Evolutionary conservation across 2,329 filamentous ascomycete genomes (phyloP), one percentile per base, ranked within the genome.

Genomic region (Aureobasidium sp.): DNA sequence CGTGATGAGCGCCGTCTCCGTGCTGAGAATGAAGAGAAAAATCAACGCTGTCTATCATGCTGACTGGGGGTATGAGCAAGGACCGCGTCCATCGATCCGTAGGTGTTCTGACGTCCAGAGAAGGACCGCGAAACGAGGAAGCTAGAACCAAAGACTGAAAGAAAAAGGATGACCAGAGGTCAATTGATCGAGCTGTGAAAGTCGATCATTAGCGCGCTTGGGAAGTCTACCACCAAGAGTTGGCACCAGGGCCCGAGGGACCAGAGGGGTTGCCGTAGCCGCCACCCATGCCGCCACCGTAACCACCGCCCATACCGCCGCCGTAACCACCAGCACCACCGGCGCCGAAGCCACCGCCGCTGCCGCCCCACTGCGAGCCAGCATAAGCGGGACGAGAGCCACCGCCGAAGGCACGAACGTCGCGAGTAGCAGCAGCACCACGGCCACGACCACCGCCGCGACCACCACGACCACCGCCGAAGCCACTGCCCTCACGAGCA

Each of bases 401-500:
- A 53, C 77, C 77, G 50, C 75, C 77, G 68, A 74, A 78, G 64
- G 76, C 75, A 79, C 94, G 91, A 82, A 94, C 91, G 76, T 97
- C 94, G 73, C 92, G 91, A 76, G 87, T 96, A 70, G 87, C 83
- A 73, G 75, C 72, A 66, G 74, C 80, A 72, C 89, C 87, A 73
- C 89, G 85, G 64, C 89, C 87, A 72, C 89, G 87, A 64, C 91
- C 87, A 66, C 88, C 84, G 67, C 85, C 81, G 64, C 86, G 80
- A 52, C 79, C 76, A 64, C 87, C 81, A 62, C 87, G 79, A 58
- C 85, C 76, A 59, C 91, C 88, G 63, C 90, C 90, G 68, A 86
- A 96, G 70, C 84, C 83, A 66, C 89, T 89, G 67, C 91, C 89
- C 79, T 99, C 94, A 66, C 94, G 91, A 71, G 94, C 93, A 78